Base-by-base conservation (phyloP, 75 land plant species). In the Pinus taeda region DNA sequence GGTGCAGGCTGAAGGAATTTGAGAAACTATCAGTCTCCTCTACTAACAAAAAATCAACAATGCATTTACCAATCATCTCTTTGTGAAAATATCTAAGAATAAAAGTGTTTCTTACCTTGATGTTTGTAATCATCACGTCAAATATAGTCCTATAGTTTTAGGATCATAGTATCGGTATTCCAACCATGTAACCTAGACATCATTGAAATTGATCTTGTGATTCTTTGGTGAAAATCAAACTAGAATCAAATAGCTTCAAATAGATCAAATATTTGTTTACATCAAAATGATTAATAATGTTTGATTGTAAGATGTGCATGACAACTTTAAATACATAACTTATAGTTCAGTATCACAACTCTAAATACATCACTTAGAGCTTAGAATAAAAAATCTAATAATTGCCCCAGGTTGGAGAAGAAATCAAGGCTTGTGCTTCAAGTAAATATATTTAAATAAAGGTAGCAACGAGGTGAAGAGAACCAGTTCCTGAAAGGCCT, bases 331-430 rank as follows among this genome's bases (percentile, higher is more conserved):
- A 73, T 3, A 5, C 29, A 22, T 60, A 11, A 65, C 4, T 20
- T 33, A 37, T 45, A 17, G n/a, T 20, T 60, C 30, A 22, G 24
- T 5, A 12, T 20, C 26, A 26, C 26, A 26, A 26, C 26, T 26
- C 26, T 26, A 26, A 26, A 26, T 26, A 26, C 26, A 26, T 26
- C 0, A 26, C 26, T 26, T 26, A 26, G 26, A 26, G 26, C 26
- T 26, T 0, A 26, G 26, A 26, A 26, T 0, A 75, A 57, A 66
- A 64, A 42, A 21, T 58, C 20, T 15, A 21, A 75, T 67, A 37
- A 79, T 73, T 66, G 94, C 99, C 98, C 99, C 98, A 97, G 15
- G 99, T 90, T 63, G 99, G 99, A 83, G 99, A 90, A 60, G 99
- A 94, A 71, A 97, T 89, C 61, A 95, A 57, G 73, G 87, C 92